Base-by-base conservation (phyloP, 1,139 yeast genomes). In the Zygosaccharomyces sapae region DNA sequence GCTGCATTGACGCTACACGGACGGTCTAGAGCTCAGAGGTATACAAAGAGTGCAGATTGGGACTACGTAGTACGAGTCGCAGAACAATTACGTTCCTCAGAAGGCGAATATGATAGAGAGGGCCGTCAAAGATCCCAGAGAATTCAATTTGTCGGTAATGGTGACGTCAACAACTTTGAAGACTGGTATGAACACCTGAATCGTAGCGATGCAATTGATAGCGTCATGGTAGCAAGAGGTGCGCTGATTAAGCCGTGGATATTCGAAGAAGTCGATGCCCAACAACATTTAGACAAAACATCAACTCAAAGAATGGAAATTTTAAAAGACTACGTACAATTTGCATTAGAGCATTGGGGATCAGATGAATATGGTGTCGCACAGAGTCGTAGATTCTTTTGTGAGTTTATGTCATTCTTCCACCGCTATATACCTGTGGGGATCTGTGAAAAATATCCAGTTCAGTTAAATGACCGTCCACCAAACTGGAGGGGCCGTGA, bases 191-290 rank as follows among this genome's bases (percentile, higher is more conserved):
- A 75, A 37, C 90, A 86, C n/a, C 73, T 82, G 38, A 75, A 80
- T 40, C 51, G 51, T 33, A 51, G 57, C 35, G 79, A 79, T 31
- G 86, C 88, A 13, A 81, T 90, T 46, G 98, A 94, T 68, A 81
- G 94, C 33, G 95, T 89, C 19, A 92, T 94, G 97, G 90, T 94
- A 47, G 98, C 98, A 1, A 79, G 99, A 59, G 98, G 97, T 46
- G 97, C 97, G 0, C 77, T 92, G 56, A 90, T 94, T 66, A 92
- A 94, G 69, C 99, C 99, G 41, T 92, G 99, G 99, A 87, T 92
- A 43, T 92, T 92, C 61, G 97, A 94, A 70, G 99, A 92, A 69
- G 80, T 94, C 45, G 94, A 90, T 48, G 75, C 94, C 6, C 81
- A 81, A 60, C 97, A 92, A 67, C 84, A 89, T 63, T 69, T 92